Evolutionary conservation across 1,284 basidiomycete genomes (phyloP), one percentile per base, ranked within the genome.

Genomic region (Microbotryum violaceum): DNA sequence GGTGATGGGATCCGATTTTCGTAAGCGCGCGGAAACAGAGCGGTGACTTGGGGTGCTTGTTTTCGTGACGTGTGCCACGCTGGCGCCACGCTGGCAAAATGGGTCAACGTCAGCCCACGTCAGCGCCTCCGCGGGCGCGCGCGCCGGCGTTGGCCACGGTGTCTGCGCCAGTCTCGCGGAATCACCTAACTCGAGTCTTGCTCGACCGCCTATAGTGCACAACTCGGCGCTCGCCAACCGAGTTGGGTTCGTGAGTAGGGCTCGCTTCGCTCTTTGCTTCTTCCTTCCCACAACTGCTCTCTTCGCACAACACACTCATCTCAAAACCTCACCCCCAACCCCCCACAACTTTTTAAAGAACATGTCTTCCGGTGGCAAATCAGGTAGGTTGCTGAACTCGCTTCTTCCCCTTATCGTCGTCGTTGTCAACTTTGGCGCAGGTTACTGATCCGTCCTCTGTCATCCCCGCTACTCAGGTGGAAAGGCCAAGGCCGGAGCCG

Each of bases 401-500:
- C 37, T 16, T 6, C 14, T 83, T 45, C 81, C 75, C 49, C 78
- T 78, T 45, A 27, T 77, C 82, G 47, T 83, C 83, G 18, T 82
- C 82, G 16, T 78, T 85, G 48, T 12, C 37, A 6, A 18, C 37
- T 31, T 31, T 1, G 31, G 31, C 31, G 31, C 31, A 9, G 31
- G 8, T 31, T 42, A 10, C 37, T 42, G 14, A 42, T 10, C 37
- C 37, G 16, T 42, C 3, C 37, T 42, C 37, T 84, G 0, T 62
- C 67, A 85, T 82, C 6, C 84, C 84, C 0, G 61, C 68, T 3
- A 64, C 69, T 7, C 70, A 59, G 79, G 76, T 10, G 79, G 78
- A 27, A 83, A 81, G 37, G 83, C 81, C 14, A 88, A 87, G 1
- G 88, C 88, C 1, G 81, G 76, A 65, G 84, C 83, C 83, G 27